A percentile compares a stretch with the other conserved stretches of the same genome.
Conservation (phyloP, 75 land plant species). For the Sequoiadendron giganteum region DNA sequence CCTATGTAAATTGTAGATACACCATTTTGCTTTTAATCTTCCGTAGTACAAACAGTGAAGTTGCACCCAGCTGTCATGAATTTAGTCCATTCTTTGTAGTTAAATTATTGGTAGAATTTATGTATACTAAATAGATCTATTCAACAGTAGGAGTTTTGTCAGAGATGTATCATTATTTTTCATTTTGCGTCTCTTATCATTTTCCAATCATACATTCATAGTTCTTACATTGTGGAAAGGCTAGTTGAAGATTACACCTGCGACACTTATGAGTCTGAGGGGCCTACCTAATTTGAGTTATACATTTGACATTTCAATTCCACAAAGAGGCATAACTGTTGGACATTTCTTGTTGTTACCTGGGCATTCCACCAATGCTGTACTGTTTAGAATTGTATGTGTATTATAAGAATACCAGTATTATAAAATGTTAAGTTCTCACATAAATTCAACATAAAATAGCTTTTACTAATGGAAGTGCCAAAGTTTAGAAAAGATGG, state of each 20-base stretch:
- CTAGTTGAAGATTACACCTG: neutral
- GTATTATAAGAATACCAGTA: neutral
- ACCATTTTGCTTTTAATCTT: neutral
- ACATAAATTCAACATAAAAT: too few relatives aligned
- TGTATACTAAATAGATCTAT: neutral
- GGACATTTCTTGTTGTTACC: neutral
- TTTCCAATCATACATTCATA: neutral
- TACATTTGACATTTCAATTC: neutral
- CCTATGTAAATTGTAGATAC: neutral
- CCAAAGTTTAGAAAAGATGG: neutral
- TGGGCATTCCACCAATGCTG: neutral
- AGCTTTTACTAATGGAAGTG: too few relatives aligned
- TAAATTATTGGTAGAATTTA: neutral
- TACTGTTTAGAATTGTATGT: neutral
- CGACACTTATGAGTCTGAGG: neutral
- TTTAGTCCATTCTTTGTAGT: neutral
- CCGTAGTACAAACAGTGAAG: neutral
- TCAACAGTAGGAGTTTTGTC: neutral
- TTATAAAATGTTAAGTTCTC: neutral
- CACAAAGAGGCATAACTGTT: neutral
- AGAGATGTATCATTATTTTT: neutral
- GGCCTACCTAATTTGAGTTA: neutral
- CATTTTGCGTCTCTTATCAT: neutral
- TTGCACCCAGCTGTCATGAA: neutral
- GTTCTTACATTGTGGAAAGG: neutral